A percentile compares a stretch with the other conserved stretches of the same genome.
phyloP scores from a whole-genome alignment of 176 grass and related monocot species.

The Ananas comosus region DNA sequence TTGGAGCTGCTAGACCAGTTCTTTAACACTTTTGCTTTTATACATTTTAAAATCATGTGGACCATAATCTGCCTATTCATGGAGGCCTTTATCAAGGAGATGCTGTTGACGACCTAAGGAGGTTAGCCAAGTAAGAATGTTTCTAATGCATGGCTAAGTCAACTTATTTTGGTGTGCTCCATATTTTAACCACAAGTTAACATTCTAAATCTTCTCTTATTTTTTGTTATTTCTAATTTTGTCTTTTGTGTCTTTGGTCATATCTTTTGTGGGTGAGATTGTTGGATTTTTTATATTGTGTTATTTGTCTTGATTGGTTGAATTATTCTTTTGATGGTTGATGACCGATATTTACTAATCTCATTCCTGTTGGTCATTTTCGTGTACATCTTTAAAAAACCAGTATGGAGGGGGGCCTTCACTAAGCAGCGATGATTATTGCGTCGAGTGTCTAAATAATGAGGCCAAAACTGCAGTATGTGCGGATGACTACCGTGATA shows the following conservation, averaged over 20 bases:
- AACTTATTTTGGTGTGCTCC: too few species aligned
- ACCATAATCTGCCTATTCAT: too few species aligned
- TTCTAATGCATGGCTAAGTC: too few species aligned
- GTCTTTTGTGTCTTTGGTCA: background rate
- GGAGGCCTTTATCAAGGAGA: too few species aligned
- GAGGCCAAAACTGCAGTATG: conserved; percentile 75
- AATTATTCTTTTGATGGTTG: background rate
- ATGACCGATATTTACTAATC: background rate
- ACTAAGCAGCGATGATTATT: conserved; percentile 55
- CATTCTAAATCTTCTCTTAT: too few species aligned
- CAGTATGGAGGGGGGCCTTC: conserved; percentile 88
- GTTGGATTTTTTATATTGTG: background rate
- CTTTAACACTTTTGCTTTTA: too few species aligned
- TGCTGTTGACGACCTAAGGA: too few species aligned
- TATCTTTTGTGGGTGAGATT: background rate
- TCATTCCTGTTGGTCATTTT: conserved; percentile 7
- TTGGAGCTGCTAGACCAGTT: too few species aligned
- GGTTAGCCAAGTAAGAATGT: too few species aligned
- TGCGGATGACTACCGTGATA: conserved; percentile 78
- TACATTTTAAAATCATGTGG: too few species aligned
- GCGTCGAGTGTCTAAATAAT: conserved; percentile 69
- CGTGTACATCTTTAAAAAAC: background rate
- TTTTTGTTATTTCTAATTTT: background rate
- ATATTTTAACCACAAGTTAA: too few species aligned
- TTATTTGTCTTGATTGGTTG: background rate